Percentiles rank a stretch among this genome's conserved stretches.
phyloP scores from a whole-genome alignment of 2,329 filamentous ascomycete species.

The Saccharata proteae region DNA sequence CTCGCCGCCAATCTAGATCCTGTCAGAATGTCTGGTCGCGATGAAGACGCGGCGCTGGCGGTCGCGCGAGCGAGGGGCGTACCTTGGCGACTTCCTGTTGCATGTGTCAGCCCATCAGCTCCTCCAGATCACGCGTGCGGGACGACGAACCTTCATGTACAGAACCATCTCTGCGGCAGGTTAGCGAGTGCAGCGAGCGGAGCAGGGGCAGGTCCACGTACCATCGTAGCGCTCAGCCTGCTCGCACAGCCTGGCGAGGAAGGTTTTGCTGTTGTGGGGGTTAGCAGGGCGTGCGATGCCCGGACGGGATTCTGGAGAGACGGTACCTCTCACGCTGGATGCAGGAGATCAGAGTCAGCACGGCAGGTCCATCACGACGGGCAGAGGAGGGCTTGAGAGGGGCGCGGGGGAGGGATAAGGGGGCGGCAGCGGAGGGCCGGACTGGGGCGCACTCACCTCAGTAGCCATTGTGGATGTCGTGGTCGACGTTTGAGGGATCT shows the following conservation, averaged over 20 bases:
- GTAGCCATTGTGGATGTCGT: slow-evolving; percentile 38
- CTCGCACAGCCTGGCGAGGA: slow-evolving; percentile 97
- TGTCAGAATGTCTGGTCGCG: slow-evolving; percentile 2
- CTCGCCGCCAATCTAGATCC: slow-evolving; percentile 41
- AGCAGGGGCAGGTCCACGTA: slow-evolving; percentile 32
- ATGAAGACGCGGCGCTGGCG: slow-evolving; percentile 3
- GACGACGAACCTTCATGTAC: slow-evolving; percentile 69
- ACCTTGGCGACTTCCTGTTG: slow-evolving; percentile 10
- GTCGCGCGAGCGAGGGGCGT: slow-evolving; percentile 63
- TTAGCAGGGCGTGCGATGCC: slow-evolving; percentile 16
- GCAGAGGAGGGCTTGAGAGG: slow-evolving; percentile 18
- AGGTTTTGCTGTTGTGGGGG: slow-evolving; percentile 16
- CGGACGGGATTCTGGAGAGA: slow-evolving; percentile 10
- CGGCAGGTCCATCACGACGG: slow-evolving; percentile 4
- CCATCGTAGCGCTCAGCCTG: slow-evolving; percentile 99
- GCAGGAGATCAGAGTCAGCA: slow-evolving; percentile 9
- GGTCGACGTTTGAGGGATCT: slow-evolving; percentile 18
- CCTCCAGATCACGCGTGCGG: slow-evolving; percentile 1
- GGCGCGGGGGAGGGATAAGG: slow-evolving; percentile 15
- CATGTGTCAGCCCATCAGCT: slow-evolving; percentile 6
- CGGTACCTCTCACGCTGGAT: slow-evolving; percentile 38
- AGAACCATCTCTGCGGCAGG: slow-evolving; percentile 79
- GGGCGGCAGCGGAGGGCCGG: slow-evolving; percentile 22
- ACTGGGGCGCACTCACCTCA: slow-evolving; percentile 42
- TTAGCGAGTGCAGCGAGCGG: slow-evolving; percentile 11